Evolutionary conservation across 768 basidiomycete species (phyloP), one percentile per base, ranked within the genome.

Genomic region (Mycena indigotica): DNA sequence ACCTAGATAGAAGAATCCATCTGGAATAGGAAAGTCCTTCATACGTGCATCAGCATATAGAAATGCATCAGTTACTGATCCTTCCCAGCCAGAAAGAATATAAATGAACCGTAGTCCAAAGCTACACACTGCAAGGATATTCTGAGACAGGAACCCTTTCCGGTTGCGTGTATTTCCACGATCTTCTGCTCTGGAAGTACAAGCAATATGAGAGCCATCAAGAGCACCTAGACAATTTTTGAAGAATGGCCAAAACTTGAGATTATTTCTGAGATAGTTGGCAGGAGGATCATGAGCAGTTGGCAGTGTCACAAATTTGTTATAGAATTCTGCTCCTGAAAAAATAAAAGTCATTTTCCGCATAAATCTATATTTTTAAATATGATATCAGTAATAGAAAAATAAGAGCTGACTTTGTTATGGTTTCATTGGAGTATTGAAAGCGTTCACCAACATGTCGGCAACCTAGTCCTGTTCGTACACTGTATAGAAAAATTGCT

Each of bases 21-120:
- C 29, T 2, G 66, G 67, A 15, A 75, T 64, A 1, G 25, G 17
- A 15, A 75, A 61, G 30, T 66, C 65, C 1, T 28, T 17, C 2
- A 24, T 24, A n/a, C 53, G 58, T 8, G 72, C 69, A 63, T 71
- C 56, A 0, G 66, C 52, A 53, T 44, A 71, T 0, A 73, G 28
- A 19, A 44, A 25, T 3, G 61, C 44, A 62, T 75, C 72, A 17
- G 67, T 40, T 8, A 66, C 67, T 58, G 61, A 65, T 0, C 72
- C 72, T 40, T 74, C 72, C 72, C 72, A 74, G 5, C 74, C 74
- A 58, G 53, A 49, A 0, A 72, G 65, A 23, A 71, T 57, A 51
- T 73, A 74, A n/a, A 50, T 17, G 53, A 73, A 75, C 3, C 29
- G 19, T 40, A 73, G 59, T 39, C 65, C 60, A 15, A 68, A 70